Base-by-base conservation (phyloP, 1,284 basidiomycete genomes). In the Naganishia sp. region DNA sequence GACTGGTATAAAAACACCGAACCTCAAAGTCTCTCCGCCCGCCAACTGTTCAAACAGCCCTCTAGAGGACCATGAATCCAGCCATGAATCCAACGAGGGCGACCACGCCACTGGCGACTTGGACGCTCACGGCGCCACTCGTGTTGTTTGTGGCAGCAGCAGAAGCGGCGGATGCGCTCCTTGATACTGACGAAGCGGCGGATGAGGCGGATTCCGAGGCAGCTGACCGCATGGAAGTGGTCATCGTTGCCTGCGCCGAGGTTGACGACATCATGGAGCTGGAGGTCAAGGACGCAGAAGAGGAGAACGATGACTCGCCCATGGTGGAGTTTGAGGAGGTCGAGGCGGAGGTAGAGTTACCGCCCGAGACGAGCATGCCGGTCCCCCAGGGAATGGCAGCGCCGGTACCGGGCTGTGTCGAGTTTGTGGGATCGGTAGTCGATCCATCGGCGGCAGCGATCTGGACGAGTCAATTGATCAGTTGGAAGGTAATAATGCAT, bases 381-480 rank as follows among this genome's bases (percentile, higher is more conserved):
- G 57, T 36, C 25, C 77, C 79, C 75, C 77, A 79, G 48, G 73
- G 69, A 48, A 79, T 73, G 18, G 69, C 55, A 39, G 64, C 64
- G 28, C 76, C 75, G 36, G 36, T 39, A 36, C 56, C 70, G 55
- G 72, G 73, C 49, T 72, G 72, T n/a, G 74, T 74, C 45, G 71
- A 69, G 68, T 77, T 71, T n/a, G 73, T 70, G n/a, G 79, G 79
- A 0, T 69, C 63, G 42, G 75, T 73, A 15, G 74, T 72, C 2
- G 68, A 49, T 16, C 79, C 78, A 67, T 79, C 75, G 10, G 73
- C 66, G 36, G 67, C 74, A 36, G 76, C 73, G 70, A 81, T 80
- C 74, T 77, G 65, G 33, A 42, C 16, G 33, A 10, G 52, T n/a
- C 9, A 39, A 23, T 36, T 15, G 48, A 44, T 33, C 57, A 55